Conservation (phyloP, 2,329 filamentous ascomycete species). For the Pseudonectria buxi region DNA sequence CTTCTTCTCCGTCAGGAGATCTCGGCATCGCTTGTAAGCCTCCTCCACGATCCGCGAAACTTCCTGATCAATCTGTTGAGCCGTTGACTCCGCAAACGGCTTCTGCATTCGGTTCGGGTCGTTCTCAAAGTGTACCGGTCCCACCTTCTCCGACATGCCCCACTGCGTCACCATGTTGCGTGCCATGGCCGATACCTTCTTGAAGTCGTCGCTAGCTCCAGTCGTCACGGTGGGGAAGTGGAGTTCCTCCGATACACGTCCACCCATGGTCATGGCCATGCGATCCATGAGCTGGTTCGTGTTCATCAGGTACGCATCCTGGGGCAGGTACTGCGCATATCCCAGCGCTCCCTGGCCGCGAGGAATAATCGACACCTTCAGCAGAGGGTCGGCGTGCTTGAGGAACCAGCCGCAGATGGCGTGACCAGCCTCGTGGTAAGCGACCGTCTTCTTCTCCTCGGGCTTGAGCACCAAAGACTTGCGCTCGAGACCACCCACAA, state of each 20-base stretch:
- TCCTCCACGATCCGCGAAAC: slow-evolving; percentile 87
- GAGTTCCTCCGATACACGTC: slow-evolving; percentile 89
- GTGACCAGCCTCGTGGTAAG: slow-evolving; percentile 97
- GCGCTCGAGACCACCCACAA: slow-evolving; percentile 93
- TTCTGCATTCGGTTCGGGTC: slow-evolving; percentile 79
- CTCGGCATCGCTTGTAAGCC: slow-evolving; percentile 84
- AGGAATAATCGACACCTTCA: slow-evolving; percentile 98
- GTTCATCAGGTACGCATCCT: slow-evolving; percentile 93
- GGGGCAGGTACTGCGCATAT: slow-evolving; percentile 94
- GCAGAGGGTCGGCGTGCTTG: slow-evolving; percentile 87
- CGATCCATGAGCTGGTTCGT: slow-evolving; percentile 95
- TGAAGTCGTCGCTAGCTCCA: slow-evolving; percentile 94
- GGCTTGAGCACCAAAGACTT: slow-evolving; percentile 91
- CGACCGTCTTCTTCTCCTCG: slow-evolving; percentile 90
- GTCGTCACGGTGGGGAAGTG: slow-evolving; percentile 96
- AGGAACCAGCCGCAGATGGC: slow-evolving; percentile 99
- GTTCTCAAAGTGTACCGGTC: slow-evolving; percentile 85
- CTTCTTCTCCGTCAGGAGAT: slow-evolving; percentile 79
- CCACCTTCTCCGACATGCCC: slow-evolving; percentile 95
- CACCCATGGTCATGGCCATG: slow-evolving; percentile 98
- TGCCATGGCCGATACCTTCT: slow-evolving; percentile 94
- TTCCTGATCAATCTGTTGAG: slow-evolving; percentile 84
- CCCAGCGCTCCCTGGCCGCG: slow-evolving; percentile 89
- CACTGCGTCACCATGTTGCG: slow-evolving; percentile 99
- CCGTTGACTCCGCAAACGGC: slow-evolving; percentile 92